Percentiles rank a stretch among this genome's conserved stretches.
These are phyloP conservation scores for Rhodomyrtus tomentosa DNA, from an alignment of 345 rosid genomes.

Conservation along the genomic window DNA sequence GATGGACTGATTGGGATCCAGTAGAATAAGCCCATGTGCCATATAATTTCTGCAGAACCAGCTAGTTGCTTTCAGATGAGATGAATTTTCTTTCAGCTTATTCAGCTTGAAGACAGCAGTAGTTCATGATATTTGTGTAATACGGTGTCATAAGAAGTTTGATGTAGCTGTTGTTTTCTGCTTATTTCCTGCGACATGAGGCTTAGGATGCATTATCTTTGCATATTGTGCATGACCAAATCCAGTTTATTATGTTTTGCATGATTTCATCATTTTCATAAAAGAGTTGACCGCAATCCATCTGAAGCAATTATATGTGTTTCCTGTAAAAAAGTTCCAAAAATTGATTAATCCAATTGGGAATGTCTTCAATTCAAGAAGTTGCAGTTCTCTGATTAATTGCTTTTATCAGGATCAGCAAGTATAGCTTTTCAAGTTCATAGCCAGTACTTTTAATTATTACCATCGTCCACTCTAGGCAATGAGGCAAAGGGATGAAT, in stretches of 20 bases:
- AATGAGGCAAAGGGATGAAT: conserved; percentile 54
- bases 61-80: neutral
- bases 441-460: neutral
- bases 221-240: neutral
- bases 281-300: neutral
- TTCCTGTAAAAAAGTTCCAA: neutral
- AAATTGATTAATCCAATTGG: neutral
- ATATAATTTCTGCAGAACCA: neutral
- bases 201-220: neutral
- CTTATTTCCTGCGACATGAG: neutral
- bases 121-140: neutral
- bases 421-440: neutral
- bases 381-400: neutral
- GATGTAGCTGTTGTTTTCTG: neutral
- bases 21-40: neutral
- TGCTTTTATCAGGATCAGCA: neutral
- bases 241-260: neutral
- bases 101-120: neutral
- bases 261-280: neutral
- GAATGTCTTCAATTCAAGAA: neutral
- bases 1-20: neutral
- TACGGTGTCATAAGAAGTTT: neutral
- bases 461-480: conserved; percentile 15
- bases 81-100: neutral
- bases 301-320: neutral